Evolutionary conservation across 768 basidiomycete species (phyloP).

Genomic region (Cystofilobasidium macerans): DNA sequence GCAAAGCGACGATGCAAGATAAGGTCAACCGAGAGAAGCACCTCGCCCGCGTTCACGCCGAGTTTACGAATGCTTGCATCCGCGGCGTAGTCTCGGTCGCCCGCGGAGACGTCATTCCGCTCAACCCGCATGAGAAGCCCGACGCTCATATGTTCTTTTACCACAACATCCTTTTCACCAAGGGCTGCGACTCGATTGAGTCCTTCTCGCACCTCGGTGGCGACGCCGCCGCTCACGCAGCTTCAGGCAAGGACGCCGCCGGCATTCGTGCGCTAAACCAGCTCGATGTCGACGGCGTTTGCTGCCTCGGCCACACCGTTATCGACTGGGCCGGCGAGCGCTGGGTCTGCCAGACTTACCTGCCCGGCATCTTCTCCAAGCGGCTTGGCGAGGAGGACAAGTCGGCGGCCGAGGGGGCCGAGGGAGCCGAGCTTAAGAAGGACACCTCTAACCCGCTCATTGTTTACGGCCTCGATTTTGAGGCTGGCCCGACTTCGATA

Average conservation of each 20-base stretch:
- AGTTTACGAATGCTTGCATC: slow-evolving; percentile 40
- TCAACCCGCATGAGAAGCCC: slow-evolving; percentile 41
- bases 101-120: slow-evolving; percentile 40
- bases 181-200: slow-evolving; percentile 41
- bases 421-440: slow-evolving; percentile 32
- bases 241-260: slow-evolving; percentile 41
- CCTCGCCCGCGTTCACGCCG: slow-evolving; percentile 39
- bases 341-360: slow-evolving; percentile 43
- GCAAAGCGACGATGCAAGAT: slow-evolving; percentile 36
- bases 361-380: slow-evolving; percentile 42
- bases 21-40: slow-evolving; percentile 40
- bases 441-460: slow-evolving; percentile 35
- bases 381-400: slow-evolving; percentile 30
- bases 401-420: slow-evolving; percentile 3
- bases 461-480: slow-evolving; percentile 43
- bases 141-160: slow-evolving; percentile 41
- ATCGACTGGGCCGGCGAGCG: slow-evolving; percentile 42
- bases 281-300: slow-evolving; percentile 39
- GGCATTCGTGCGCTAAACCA: slow-evolving; percentile 41
- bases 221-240: slow-evolving; percentile 41
- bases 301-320: slow-evolving; percentile 40
- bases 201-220: slow-evolving; percentile 41
- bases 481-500: slow-evolving; percentile 35
- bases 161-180: slow-evolving; percentile 43
- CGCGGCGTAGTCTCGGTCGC: slow-evolving; percentile 39